phyloP scores from a whole-genome alignment of 2,329 filamentous ascomycete genomes.

The Verruconis gallopava region DNA sequence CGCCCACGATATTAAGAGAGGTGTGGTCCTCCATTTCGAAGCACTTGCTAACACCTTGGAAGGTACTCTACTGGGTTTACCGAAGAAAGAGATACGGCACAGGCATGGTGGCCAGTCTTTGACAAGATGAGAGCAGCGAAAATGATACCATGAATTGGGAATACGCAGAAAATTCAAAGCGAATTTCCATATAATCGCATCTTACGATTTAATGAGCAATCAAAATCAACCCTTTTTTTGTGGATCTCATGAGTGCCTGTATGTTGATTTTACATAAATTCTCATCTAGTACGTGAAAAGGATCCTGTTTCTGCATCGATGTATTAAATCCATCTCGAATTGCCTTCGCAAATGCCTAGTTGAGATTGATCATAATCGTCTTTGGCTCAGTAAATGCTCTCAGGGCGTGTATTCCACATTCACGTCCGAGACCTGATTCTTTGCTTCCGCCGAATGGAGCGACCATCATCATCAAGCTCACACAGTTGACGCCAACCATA shows the following conservation, averaged over 20 bases:
- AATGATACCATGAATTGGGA: constrained; percentile 29
- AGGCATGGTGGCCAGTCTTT: constrained; percentile 31
- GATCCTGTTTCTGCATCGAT: too few species aligned
- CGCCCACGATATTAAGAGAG: too few species aligned
- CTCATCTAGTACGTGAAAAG: constrained; percentile 2
- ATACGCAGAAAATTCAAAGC: too few species aligned
- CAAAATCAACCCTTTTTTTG: too few species aligned
- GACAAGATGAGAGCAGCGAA: constrained; percentile 31
- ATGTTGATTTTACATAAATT: background rate
- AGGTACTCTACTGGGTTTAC: constrained; percentile 27
- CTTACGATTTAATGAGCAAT: too few species aligned
- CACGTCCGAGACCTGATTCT: constrained; percentile 36
- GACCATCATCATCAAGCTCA: constrained; percentile 25
- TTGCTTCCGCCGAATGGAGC: constrained; percentile 40
- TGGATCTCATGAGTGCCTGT: too few species aligned
- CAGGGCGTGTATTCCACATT: constrained; percentile 36
- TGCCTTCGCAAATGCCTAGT: background rate
- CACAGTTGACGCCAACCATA: constrained; percentile 18
- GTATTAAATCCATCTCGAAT: too few species aligned
- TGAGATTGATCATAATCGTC: constrained; percentile 36
- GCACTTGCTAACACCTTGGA: too few species aligned
- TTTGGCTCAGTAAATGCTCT: constrained; percentile 38
- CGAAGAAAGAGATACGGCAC: constrained; percentile 27
- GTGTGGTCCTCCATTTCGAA: too few species aligned
- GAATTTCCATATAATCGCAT: too few species aligned